Conservation (phyloP, 192 early-diverging fungal species). For the Oehlia diaphana region DNA sequence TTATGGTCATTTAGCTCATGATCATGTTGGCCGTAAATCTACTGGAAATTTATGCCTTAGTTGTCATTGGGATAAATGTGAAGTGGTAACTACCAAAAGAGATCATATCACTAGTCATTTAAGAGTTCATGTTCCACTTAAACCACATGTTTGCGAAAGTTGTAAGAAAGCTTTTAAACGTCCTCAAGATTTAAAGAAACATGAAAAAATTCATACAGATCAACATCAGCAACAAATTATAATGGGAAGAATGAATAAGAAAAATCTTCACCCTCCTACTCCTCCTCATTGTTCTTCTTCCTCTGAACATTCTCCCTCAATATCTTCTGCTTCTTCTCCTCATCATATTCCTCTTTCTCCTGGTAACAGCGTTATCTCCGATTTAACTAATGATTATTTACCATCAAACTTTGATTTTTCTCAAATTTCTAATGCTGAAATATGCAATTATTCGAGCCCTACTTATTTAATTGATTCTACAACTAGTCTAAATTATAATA, state of each 20-base stretch:
- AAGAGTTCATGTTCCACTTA: constrained; percentile 88
- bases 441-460: neutral
- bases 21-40: constrained; percentile 89
- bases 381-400: neutral
- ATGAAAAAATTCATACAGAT: constrained; percentile 79
- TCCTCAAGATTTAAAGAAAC: constrained; percentile 95
- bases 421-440: neutral
- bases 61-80: constrained; percentile 89
- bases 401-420: neutral
- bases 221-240: constrained; percentile 29
- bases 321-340: constrained; percentile 8
- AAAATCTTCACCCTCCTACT: constrained; percentile 24
- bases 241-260: constrained; percentile 11
- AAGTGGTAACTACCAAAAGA: constrained; percentile 72
- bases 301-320: constrained; percentile 31
- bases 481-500: neutral
- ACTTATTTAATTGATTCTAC: neutral
- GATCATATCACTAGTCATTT: constrained; percentile 99
- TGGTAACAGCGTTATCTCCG: neutral
- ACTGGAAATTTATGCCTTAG: constrained; percentile 83
- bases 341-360: constrained; percentile 30
- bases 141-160: constrained; percentile 80
- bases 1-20: constrained; percentile 82
- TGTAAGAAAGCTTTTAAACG: constrained; percentile 89
- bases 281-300: constrained; percentile 38